Evolutionary conservation across 225 moss, liverwort and hornwort genomes (phyloP).

Genomic region (Pseudoscleropodium purum): DNA sequence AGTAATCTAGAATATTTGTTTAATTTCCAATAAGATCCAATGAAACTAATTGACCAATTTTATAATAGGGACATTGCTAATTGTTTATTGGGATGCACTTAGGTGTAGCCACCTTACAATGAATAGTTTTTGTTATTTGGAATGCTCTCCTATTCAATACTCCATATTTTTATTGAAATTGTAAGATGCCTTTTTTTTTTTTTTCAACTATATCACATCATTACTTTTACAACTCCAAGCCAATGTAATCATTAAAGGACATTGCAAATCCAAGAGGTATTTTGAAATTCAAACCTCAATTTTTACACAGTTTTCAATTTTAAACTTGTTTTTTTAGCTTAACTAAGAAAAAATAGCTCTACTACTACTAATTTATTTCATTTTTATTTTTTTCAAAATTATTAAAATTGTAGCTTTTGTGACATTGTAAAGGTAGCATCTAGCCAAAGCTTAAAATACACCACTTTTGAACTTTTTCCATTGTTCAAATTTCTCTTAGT

Average conservation of each 20-base stretch:
- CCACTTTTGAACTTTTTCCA: background rate
- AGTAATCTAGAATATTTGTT: background rate
- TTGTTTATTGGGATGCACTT: too few species aligned
- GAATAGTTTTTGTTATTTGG: too few species aligned
- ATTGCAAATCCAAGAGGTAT: fast-evolving
- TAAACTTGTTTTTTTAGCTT: background rate
- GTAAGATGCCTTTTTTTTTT: background rate
- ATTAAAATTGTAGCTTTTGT: background rate
- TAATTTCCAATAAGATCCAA: background rate
- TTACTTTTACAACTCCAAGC: background rate
- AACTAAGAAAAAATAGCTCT: background rate
- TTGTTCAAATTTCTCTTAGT: background rate
- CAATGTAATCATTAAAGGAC: background rate
- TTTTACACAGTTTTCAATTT: background rate
- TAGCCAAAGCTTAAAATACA: background rate
- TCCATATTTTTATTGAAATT: background rate
- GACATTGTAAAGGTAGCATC: background rate
- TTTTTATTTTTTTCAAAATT: background rate
- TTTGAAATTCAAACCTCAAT: background rate
- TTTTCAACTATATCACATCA: background rate
- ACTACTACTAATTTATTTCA: background rate
- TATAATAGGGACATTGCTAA: background rate
- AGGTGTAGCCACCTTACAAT: too few species aligned
- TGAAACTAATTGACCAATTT: background rate
- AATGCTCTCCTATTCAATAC: background rate